phyloP scores from a whole-genome alignment of 176 grass and related monocot species.

The Oryza meyeriana region DNA sequence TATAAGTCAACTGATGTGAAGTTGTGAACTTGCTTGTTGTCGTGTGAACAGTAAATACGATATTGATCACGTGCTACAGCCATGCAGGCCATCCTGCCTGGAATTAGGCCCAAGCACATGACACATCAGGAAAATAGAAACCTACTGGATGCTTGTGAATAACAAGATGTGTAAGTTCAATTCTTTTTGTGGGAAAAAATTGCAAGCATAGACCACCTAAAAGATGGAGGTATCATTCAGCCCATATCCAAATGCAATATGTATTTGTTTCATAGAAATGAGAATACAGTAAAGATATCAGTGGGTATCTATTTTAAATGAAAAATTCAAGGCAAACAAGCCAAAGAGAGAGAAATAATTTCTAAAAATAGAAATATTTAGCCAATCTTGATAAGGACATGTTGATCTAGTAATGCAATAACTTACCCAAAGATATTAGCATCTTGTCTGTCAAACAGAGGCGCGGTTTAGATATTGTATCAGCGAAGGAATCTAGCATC shows the following conservation, averaged over 20 bases:
- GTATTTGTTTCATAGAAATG: background rate
- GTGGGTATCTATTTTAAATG: background rate
- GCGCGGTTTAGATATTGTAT: constrained; percentile 76
- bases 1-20: background rate
- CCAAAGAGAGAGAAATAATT: background rate
- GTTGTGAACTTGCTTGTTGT: background rate
- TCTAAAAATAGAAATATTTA: constrained; percentile 9
- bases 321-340: background rate
- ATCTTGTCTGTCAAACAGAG: constrained; percentile 91
- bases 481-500: constrained; percentile 87
- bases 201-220: background rate
- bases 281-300: background rate
- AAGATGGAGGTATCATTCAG: background rate
- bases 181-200: background rate
- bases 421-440: constrained; percentile 76
- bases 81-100: background rate
- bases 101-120: background rate
- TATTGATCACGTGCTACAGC: background rate
- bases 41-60: background rate
- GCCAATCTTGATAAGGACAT: background rate
- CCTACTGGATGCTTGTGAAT: background rate
- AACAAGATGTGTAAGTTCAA: background rate
- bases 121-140: background rate
- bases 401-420: constrained; percentile 9
- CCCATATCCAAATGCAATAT: background rate